phyloP scores from a whole-genome alignment of 2,329 filamentous ascomycete species.

The Pseudogymnoascus sp. region DNA sequence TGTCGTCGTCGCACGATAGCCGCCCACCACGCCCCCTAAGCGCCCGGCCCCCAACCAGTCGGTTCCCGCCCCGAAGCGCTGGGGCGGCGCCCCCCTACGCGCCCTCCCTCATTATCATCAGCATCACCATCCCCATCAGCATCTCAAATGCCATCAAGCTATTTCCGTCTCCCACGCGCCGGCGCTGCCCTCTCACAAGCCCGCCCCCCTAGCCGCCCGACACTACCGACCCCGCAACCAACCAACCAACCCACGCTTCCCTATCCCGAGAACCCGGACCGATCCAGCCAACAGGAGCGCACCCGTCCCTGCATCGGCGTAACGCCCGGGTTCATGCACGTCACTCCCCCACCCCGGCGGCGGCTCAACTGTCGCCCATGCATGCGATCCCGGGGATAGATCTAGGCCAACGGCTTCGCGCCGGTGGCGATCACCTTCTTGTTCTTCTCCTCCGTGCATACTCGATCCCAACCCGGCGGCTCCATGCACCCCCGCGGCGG shows the following conservation, averaged over 20 bases:
- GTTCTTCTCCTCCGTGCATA: not conserved
- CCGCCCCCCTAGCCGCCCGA: not conserved
- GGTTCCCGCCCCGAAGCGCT: not conserved
- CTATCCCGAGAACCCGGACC: not conserved
- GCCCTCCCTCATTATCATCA: not conserved
- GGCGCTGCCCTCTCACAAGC: not conserved
- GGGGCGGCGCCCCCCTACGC: not conserved
- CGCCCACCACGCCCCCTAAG: not conserved
- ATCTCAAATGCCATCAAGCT: not conserved
- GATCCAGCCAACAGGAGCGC: not conserved
- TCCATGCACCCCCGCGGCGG: not conserved
- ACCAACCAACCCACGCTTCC: not conserved
- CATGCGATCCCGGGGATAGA: not conserved
- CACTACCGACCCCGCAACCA: not conserved
- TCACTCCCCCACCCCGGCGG: not conserved
- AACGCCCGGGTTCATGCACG: not conserved
- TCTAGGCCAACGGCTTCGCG: not conserved
- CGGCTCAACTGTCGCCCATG: not conserved
- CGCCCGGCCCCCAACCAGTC: not conserved
- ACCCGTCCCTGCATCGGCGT: not conserved
- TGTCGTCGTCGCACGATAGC: not conserved
- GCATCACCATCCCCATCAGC: not conserved
- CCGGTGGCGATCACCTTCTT: not conserved
- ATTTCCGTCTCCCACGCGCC: not conserved
- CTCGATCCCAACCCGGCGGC: too few relatives aligned